phyloP scores from a whole-genome alignment of 202 grass and related monocot genomes.

The Zoysia matrella region DNA sequence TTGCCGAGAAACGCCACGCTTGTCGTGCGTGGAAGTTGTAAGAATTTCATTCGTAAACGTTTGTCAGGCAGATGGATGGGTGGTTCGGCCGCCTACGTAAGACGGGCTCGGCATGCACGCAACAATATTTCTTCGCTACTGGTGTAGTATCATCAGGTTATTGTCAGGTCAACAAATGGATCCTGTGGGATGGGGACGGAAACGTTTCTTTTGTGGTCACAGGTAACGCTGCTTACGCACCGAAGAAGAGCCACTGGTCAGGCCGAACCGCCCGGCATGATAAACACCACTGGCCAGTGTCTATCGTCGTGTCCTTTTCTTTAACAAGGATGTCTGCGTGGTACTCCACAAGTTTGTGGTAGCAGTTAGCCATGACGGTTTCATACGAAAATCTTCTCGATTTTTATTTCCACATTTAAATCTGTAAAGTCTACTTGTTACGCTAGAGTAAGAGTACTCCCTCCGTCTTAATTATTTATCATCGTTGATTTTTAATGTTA shows the following conservation, averaged over 20 bases:
- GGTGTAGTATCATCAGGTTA: background rate
- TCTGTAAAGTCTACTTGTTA: too few relatives aligned
- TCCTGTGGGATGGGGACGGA: slow-evolving; percentile 2
- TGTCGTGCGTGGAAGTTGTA: background rate
- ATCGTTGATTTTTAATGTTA: too few relatives aligned
- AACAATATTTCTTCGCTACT: background rate
- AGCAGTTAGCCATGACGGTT: too few relatives aligned
- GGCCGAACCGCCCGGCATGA: background rate
- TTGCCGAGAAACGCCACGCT: background rate
- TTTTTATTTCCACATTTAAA: too few relatives aligned
- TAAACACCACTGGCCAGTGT: background rate
- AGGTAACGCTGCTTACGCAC: background rate
- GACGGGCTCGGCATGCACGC: background rate
- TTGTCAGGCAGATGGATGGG: background rate
- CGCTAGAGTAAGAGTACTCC: too few relatives aligned
- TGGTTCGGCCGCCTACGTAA: background rate
- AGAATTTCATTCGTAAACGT: background rate
- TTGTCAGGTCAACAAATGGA: slow-evolving; percentile 11
- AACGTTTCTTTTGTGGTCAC: background rate
- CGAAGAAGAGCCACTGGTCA: too few relatives aligned
- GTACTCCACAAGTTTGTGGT: too few relatives aligned
- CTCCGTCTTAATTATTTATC: too few relatives aligned
- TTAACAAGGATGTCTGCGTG: too few relatives aligned
- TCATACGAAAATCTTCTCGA: too few relatives aligned
- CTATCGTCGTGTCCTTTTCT: too few relatives aligned